phyloP scores from a whole-genome alignment of 345 rosid species.

The Camelina neglecta region DNA sequence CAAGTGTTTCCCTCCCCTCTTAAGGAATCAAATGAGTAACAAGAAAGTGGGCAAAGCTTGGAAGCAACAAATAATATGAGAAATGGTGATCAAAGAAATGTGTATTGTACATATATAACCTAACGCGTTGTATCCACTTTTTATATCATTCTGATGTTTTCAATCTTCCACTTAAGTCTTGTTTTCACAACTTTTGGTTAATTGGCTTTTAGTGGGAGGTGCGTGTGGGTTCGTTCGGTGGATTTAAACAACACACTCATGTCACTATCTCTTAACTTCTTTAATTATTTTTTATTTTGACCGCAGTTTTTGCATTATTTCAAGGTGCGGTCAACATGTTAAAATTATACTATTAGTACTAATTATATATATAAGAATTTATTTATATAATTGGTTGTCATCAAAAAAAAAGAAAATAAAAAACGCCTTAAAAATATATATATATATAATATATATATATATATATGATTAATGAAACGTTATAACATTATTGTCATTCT shows the following conservation, averaged over 20 bases:
- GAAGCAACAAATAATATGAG: constrained; percentile 29
- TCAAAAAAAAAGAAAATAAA: too few species aligned
- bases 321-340: background rate
- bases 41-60: constrained; percentile 33
- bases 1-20: background rate
- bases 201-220: constrained; percentile 38
- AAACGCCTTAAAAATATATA: too few species aligned
- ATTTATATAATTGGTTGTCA: background rate
- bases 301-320: constrained; percentile 7
- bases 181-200: constrained; percentile 26
- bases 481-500: too few species aligned
- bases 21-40: constrained; percentile 30
- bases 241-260: constrained; percentile 30
- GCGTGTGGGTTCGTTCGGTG: constrained; percentile 32
- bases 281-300: background rate
- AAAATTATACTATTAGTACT: too few species aligned
- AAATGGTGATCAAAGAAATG: background rate
- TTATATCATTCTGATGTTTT: constrained; percentile 11
- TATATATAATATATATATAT: too few species aligned
- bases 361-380: background rate
- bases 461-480: too few species aligned
- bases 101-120: background rate
- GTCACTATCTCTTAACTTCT: constrained; percentile 24
- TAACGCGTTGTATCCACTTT: constrained; percentile 39
- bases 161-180: constrained; percentile 18